Conservation (phyloP, 495 filamentous ascomycete genomes). For the Xylaria grammica region DNA sequence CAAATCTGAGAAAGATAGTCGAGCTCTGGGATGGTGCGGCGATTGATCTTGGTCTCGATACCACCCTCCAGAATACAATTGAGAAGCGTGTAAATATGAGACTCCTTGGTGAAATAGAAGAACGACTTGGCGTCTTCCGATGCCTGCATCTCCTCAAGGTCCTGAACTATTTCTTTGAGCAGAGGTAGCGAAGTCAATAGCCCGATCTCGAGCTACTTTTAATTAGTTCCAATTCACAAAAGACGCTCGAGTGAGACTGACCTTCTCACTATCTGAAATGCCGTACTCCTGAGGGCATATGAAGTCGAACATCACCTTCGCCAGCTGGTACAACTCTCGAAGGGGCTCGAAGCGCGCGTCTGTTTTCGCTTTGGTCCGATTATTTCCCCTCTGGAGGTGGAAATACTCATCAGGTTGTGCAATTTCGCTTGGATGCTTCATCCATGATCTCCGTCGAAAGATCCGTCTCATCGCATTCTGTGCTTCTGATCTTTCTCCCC, state of each 20-base stretch:
- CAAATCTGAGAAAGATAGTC: constrained; percentile 98
- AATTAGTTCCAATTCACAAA: constrained; percentile 7
- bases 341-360: constrained; percentile 86
- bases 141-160: constrained; percentile 97
- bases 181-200: constrained; percentile 90
- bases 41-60: constrained; percentile 85
- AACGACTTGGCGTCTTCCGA: constrained; percentile 91
- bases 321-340: constrained; percentile 87
- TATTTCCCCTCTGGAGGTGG: constrained; percentile 79
- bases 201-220: constrained; percentile 79
- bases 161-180: constrained; percentile 92
- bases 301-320: constrained; percentile 96
- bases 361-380: constrained; percentile 77
- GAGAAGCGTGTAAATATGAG: constrained; percentile 95
- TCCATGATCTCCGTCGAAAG: constrained; percentile 57
- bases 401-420: constrained; percentile 75
- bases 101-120: constrained; percentile 99
- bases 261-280: constrained; percentile 89
- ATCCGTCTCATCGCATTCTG: constrained; percentile 55
- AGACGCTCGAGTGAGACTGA: constrained; percentile 23
- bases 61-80: constrained; percentile 98
- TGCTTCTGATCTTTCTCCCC: constrained; percentile 32
- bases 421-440: constrained; percentile 48
- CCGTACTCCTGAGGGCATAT: constrained; percentile 98
- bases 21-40: constrained; percentile 91